Base-by-base conservation (phyloP, 2,329 filamentous ascomycete species). In the Apiospora rasikravindrae region DNA sequence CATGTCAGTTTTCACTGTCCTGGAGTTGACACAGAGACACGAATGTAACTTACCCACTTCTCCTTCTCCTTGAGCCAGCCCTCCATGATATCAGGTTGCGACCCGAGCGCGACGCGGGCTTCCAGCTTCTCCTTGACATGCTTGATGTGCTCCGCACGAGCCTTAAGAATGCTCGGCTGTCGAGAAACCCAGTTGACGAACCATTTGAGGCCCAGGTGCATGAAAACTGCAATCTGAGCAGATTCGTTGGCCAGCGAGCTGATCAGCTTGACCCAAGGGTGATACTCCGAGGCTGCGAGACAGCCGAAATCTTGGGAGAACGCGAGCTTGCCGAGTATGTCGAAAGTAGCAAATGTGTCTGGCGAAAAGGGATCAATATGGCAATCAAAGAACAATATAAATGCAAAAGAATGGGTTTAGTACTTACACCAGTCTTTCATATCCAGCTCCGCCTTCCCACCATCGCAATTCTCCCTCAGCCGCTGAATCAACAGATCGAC, bases 51-150 rank as follows among this genome's bases (percentile, higher is more conserved):
- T 71, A 47, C 84, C 81, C 49, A 84, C 74, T 42, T 83, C 80
- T 82, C 84, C 83, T 76, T 85, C 83, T 10, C 78, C 79, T 69
- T 83, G 83, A 11, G 83, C 83, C 57, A 64, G 2, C 57, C 57
- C 45, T 64, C 57, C 57, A 64, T 64, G 10, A 64, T 64, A 24
- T 64, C 57, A 40, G 57, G 57, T 6, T 64, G 57, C 19, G 57
- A 64, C 0, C 57, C 57, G 2, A 64, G 57, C 19, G 8, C 57
- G 10, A 64, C 22, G 2, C 57, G 57, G 8, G 57, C 57, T 6
- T 64, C 57, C 8, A 64, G 57, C 57, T 64, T 64, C 33, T 64
- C 57, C 57, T 64, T 64, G 33, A 64, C 57, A 40, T 64, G 57
- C 29, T 64, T 64, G 57, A 64, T 64, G 33, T 64, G 57, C 57